Base-by-base conservation (phyloP, 257 asterid genomes). In the Dorcoceras hygrometricum region DNA sequence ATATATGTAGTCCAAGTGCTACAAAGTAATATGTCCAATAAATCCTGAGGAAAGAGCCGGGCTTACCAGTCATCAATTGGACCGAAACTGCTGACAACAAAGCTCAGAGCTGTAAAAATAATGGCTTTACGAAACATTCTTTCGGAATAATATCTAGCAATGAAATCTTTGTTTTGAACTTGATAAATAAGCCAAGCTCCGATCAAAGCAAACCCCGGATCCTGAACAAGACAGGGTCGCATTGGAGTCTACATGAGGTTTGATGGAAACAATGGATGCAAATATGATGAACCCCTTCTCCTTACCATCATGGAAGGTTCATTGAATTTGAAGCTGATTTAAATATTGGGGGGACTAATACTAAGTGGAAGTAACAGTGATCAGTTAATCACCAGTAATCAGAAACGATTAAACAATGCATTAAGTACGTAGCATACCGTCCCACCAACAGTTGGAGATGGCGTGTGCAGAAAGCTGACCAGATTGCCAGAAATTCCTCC, bases 141-240 rank as follows among this genome's bases (percentile, higher is more conserved):
- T 60, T 87, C 88, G 18, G 76, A 67, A 10, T 76, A 71, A 62
- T 82, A 86, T 34, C 72, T 84, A 46, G 78, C 73, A 28, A 72
- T 54, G 8, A 76, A 66, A 68, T 72, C 95, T 72, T 82, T 80
- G 83, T 82, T 84, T 62, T 79, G 97, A 61, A 80, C 65, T 74
- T 84, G 90, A 77, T 83, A 81, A 50, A 83, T 74, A 31, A 90
- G 86, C 95, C 91, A 90, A 55, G 97, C 96, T 51, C 96, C 97
- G 23, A 88, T 82, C 51, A 90, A 25, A 63, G 95, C 96, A 81
- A 90, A 90, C 23, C 71, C 80, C 1, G 97, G 97, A 57, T 86
- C 97, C 95, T 88, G 75, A 59, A 57, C 20, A 65, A 55, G 75
- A 32, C n/a, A 68, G 22, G 65, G 62, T n/a, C 62, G 8, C 66